A percentile compares a stretch with the other conserved stretches of the same genome.
phyloP scores from a whole-genome alignment of 2,329 filamentous ascomycete species.

The Aschersonia sp. region DNA sequence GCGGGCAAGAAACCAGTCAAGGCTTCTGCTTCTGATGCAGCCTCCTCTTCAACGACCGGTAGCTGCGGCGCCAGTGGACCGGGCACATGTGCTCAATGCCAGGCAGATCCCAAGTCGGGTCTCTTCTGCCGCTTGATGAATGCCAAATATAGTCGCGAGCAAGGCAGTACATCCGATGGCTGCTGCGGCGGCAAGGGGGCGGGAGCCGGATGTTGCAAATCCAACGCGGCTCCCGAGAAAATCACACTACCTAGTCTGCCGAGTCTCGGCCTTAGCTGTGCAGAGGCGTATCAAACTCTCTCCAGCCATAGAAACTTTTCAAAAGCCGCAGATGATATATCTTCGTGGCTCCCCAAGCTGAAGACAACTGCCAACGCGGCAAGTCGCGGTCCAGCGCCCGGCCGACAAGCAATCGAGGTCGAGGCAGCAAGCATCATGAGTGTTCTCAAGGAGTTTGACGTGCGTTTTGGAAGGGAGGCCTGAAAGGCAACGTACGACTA shows the following conservation, averaged over 20 bases:
- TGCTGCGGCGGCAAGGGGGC: constrained; percentile 50
- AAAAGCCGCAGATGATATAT: constrained; percentile 57
- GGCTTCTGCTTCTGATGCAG: constrained; percentile 7
- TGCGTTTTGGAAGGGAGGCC: constrained; percentile 45
- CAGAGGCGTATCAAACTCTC: constrained; percentile 66
- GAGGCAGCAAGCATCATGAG: constrained; percentile 77
- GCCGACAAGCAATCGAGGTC: constrained; percentile 54
- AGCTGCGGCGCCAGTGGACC: constrained; percentile 54
- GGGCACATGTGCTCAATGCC: constrained; percentile 66
- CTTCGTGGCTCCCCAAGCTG: constrained; percentile 62
- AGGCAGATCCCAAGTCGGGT: constrained; percentile 62
- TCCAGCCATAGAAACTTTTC: constrained; percentile 65
- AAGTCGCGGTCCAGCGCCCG: constrained; percentile 15
- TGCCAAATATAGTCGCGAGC: constrained; percentile 40
- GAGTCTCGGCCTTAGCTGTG: constrained; percentile 52
- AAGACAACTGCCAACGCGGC: constrained; percentile 36
- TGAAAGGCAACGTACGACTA: constrained; percentile 6
- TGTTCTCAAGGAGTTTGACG: constrained; percentile 68
- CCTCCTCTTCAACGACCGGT: constrained; percentile 6
- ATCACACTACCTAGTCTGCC: constrained; percentile 20
- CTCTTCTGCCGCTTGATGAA: constrained; percentile 74
- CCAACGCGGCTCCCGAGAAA: constrained; percentile 16
- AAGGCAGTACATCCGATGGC: constrained; percentile 20
- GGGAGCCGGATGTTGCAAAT: constrained; percentile 52
- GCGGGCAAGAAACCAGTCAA: constrained; percentile 10